Evolutionary conservation across 768 basidiomycete species (phyloP).

Genomic region (Hydnomerulius pinastri): DNA sequence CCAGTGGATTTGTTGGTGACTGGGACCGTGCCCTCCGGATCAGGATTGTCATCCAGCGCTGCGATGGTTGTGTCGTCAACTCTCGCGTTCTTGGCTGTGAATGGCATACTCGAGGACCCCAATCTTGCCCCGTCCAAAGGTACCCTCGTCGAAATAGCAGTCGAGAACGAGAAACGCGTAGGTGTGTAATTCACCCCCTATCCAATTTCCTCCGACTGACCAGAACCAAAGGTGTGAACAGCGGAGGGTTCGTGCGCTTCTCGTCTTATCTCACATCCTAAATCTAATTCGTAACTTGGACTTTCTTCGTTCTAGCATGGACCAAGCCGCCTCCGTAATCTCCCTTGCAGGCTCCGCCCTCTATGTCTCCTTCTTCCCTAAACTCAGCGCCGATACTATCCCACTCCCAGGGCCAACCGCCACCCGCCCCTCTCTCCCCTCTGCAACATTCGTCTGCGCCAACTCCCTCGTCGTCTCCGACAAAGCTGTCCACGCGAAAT

Average conservation of each 20-base stretch:
- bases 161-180: constrained; percentile 84
- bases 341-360: constrained; percentile 69
- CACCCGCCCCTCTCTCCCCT: constrained; percentile 20
- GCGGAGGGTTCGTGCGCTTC: constrained; percentile 60
- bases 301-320: constrained; percentile 58
- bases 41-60: constrained; percentile 84
- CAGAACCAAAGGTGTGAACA: constrained; percentile 57
- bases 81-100: constrained; percentile 76
- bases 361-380: constrained; percentile 82
- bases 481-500: constrained; percentile 75
- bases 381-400: constrained; percentile 64
- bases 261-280: not conserved
- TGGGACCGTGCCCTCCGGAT: constrained; percentile 84
- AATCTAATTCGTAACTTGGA: constrained; percentile 11
- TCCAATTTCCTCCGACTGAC: not conserved
- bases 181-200: constrained; percentile 38
- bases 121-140: constrained; percentile 49
- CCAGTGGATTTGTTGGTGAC: constrained; percentile 76
- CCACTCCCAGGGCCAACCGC: constrained; percentile 51
- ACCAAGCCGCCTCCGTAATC: constrained; percentile 88
- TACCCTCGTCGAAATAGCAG: constrained; percentile 73
- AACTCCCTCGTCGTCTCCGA: constrained; percentile 76
- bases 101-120: constrained; percentile 53
- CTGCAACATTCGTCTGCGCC: constrained; percentile 30
- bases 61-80: constrained; percentile 91